Percentiles rank a stretch among this genome's conserved stretches.
Evolutionary conservation across 2,329 filamentous ascomycete genomes (phyloP).

Genomic region (Alternaria incomplexa): DNA sequence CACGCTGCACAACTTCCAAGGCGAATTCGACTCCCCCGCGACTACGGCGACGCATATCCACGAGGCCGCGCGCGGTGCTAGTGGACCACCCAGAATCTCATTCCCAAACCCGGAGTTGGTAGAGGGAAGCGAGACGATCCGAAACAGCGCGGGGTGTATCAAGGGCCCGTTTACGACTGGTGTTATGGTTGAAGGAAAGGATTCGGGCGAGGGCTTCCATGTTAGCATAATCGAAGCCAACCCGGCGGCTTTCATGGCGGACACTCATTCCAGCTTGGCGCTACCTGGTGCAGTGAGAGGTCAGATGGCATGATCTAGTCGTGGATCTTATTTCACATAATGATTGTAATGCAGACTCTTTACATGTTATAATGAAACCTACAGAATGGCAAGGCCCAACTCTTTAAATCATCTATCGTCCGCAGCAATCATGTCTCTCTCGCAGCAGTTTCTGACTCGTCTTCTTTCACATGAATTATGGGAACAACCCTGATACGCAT

Average conservation of each 20-base stretch:
- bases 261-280: conserved; percentile 60
- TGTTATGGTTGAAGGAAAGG: conserved; percentile 51
- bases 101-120: conserved; percentile 34
- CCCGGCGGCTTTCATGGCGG: conserved; percentile 59
- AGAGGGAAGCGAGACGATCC: conserved; percentile 10
- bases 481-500: too few species aligned
- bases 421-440: not conserved
- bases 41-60: conserved; percentile 64
- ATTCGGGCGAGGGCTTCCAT: conserved; percentile 58
- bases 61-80: conserved; percentile 53
- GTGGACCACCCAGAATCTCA: conserved; percentile 57
- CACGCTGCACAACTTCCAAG: conserved; percentile 57
- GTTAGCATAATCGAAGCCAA: conserved; percentile 59
- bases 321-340: not conserved
- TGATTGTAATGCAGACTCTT: not conserved
- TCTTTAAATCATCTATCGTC: not conserved
- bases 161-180: conserved; percentile 34
- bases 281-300: conserved; percentile 62
- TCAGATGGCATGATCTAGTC: conserved; percentile 42
- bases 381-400: fast-evolving
- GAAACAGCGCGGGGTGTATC: conserved; percentile 34
- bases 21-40: conserved; percentile 60
- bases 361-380: not conserved
- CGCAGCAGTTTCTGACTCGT: too few species aligned
- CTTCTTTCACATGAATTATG: too few species aligned